Base-by-base conservation (phyloP, 2,329 filamentous ascomycete species). In the Cladophialophora yegresii region DNA sequence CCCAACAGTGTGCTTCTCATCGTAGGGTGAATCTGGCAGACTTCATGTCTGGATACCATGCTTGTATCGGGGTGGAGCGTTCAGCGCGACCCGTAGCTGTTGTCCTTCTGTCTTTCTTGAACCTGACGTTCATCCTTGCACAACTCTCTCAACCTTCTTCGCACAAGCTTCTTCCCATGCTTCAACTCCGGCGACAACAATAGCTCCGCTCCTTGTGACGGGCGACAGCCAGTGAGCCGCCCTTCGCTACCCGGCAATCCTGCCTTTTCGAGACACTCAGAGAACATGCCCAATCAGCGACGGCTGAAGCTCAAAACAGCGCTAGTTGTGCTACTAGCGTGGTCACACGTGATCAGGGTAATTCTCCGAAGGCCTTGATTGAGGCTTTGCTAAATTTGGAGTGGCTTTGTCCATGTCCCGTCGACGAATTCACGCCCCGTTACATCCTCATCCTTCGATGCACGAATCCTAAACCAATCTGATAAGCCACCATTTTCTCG, bases 401-500 rank as follows among this genome's bases (percentile, higher is more conserved):
- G 57, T 49, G 57, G 45, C 57, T 59, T 50, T 53, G 57, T 59
- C 30, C 30, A 59, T n/a, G 45, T 47, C 43, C 53, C 49, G 45
- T 47, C 61, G 49, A 60, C 50, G 59, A 57, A 30, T 54, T 33
- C 59, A 66, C 47, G 55, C 40, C 45, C 13, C 20, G 28, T 61
- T 57, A 61, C 62, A 58, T 61, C 56, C 57, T 43, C 45, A 51
- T 59, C 57, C 45, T 59, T 59, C 6, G 57, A 53, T 36, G 57
- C 20, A 40, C 40, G 57, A 59, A 51, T 53, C 57, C 51, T 51
- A 47, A 59, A 51, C 45, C 50, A 30, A 60, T 60, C 61, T 62
- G 55, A 61, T 59, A 65, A 65, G 63, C 55, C 63, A 55, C 54
- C 58, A 51, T 59, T 32, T 59, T 59, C 57, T 59, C n/a, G 57